A percentile compares a stretch with the other conserved stretches of the same genome.
These are phyloP conservation scores for Pleurozium schreberi DNA, from an alignment of 225 moss, liverwort and hornwort genomes.

Conservation along the genomic window DNA sequence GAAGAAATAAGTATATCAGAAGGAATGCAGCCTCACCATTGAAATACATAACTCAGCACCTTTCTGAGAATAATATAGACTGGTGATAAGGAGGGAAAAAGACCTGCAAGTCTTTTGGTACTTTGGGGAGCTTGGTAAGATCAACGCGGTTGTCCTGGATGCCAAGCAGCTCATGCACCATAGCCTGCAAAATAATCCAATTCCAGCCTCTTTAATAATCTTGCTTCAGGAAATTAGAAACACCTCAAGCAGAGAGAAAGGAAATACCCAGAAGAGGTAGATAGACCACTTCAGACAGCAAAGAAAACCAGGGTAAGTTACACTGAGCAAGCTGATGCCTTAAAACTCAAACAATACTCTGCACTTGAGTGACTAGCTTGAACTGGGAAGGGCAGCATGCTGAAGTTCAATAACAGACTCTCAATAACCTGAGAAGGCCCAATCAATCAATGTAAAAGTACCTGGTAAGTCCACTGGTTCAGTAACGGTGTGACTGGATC, in stretches of 20 bases:
- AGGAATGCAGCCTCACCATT: background rate
- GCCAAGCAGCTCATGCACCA: constrained; percentile 96
- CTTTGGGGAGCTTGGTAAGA: constrained; percentile 76
- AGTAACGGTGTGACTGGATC: constrained; percentile 93
- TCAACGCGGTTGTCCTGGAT: constrained; percentile 93
- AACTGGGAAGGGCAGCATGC: background rate
- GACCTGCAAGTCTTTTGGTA: constrained; percentile 94
- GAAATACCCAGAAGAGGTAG: background rate
- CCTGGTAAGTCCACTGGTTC: constrained; percentile 99
- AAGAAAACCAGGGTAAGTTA: background rate
- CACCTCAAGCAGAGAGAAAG: background rate
- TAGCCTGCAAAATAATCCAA: constrained; percentile 52
- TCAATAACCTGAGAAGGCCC: background rate
- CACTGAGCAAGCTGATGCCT: background rate
- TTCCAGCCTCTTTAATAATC: background rate
- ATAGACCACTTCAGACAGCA: background rate
- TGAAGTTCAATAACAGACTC: background rate
- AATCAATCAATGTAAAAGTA: constrained; percentile 2
- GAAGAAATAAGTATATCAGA: background rate
- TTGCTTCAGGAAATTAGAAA: background rate
- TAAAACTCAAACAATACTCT: background rate
- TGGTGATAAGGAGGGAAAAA: background rate
- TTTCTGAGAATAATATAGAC: background rate
- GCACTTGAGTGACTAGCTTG: background rate
- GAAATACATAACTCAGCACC: background rate